Percentiles rank a stretch among this genome's conserved stretches.
Evolutionary conservation across 2,329 filamentous ascomycete species (phyloP).

Genomic region (Botryotinia globosa): DNA sequence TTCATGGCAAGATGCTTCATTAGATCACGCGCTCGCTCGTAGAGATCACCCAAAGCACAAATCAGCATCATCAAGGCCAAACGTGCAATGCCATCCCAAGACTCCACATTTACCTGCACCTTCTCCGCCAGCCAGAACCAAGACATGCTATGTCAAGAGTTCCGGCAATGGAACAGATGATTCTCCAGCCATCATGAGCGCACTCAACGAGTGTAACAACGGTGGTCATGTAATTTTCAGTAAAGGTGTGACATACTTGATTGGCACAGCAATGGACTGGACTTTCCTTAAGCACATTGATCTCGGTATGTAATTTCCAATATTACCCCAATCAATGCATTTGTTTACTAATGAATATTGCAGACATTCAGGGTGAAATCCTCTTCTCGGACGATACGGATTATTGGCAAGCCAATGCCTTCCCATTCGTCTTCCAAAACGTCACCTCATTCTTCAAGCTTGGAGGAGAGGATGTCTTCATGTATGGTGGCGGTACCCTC

Average conservation of each 20-base stretch:
- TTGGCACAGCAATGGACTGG: constrained; percentile 63
- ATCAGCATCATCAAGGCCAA: constrained; percentile 32
- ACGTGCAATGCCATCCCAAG: constrained; percentile 30
- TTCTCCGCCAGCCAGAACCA: constrained; percentile 26
- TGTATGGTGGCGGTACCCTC: constrained; percentile 63
- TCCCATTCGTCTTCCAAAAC: constrained; percentile 65
- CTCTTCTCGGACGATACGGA: constrained; percentile 64
- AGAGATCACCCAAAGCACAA: constrained; percentile 25
- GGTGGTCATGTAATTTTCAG: constrained; percentile 58
- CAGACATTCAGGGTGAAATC: constrained; percentile 57
- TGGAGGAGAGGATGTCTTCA: constrained; percentile 63
- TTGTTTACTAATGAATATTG: neutral
- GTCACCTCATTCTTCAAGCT: constrained; percentile 65
- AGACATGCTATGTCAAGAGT: constrained; percentile 34
- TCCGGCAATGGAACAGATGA: constrained; percentile 37
- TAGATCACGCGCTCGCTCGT: constrained; percentile 17
- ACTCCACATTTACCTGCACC: constrained; percentile 25
- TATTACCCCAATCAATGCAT: neutral
- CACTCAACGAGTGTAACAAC: constrained; percentile 57
- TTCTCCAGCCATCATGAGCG: constrained; percentile 49
- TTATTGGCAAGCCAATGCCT: constrained; percentile 65
- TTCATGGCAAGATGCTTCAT: constrained; percentile 25
- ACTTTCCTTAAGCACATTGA: constrained; percentile 64
- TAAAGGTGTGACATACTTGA: constrained; percentile 54
- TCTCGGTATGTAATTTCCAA: constrained; percentile 45